phyloP scores from a whole-genome alignment of 2,329 filamentous ascomycete species.

The Diaporthe vexans region DNA sequence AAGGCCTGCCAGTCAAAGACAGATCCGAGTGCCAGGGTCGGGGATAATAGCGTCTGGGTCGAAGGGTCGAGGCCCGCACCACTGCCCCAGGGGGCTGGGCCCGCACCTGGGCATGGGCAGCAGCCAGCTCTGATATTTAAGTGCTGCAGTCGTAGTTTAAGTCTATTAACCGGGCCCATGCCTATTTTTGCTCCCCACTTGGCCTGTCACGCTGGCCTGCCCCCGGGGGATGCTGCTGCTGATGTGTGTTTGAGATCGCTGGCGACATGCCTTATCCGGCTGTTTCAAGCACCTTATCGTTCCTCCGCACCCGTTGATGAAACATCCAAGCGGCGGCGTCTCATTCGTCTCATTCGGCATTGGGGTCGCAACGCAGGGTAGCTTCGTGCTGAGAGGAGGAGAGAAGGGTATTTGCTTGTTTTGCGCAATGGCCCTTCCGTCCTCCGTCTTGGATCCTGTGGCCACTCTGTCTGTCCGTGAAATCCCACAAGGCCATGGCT shows the following conservation, averaged over 20 bases:
- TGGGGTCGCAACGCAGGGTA: slow-evolving; percentile 20
- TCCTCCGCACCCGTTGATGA: slow-evolving; percentile 30
- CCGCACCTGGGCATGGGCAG: neutral
- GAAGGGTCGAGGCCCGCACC: neutral
- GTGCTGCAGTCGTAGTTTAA: neutral
- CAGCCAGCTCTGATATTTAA: too few relatives aligned
- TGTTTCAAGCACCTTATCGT: slow-evolving; percentile 30
- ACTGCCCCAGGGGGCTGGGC: slow-evolving; percentile 1
- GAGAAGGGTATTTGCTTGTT: neutral
- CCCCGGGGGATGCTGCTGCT: neutral
- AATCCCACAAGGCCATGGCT: slow-evolving; percentile 6
- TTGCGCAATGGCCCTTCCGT: neutral
- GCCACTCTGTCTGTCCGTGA: slow-evolving; percentile 14
- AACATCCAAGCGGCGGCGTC: slow-evolving; percentile 25
- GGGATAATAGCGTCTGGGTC: neutral
- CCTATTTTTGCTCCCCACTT: neutral
- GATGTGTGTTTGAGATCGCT: slow-evolving; percentile 21
- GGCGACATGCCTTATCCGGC: slow-evolving; percentile 17
- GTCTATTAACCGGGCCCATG: slow-evolving; percentile 19
- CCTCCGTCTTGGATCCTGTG: slow-evolving; percentile 13
- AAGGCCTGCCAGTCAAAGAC: slow-evolving; percentile 17
- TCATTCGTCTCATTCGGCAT: slow-evolving; percentile 24
- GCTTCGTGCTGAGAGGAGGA: neutral
- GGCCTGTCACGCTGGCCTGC: too few relatives aligned
- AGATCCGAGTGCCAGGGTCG: slow-evolving; percentile 7